Evolutionary conservation across 371 early-diverging fungal genomes (phyloP), one percentile per base, ranked within the genome.

Genomic region (Mucor mucedo): DNA sequence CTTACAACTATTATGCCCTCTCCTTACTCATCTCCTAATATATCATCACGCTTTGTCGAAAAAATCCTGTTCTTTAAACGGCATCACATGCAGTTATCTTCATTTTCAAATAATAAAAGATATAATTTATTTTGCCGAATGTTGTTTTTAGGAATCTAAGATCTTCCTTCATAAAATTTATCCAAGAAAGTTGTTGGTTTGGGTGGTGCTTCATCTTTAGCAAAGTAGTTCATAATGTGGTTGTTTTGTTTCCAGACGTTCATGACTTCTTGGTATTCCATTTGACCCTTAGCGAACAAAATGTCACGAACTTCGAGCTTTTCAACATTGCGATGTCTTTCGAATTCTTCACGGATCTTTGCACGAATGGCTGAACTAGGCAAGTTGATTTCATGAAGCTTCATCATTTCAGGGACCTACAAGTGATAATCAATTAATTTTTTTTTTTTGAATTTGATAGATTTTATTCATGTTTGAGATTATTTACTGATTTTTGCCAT

Each of bases 161-260:
- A 80, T 72, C 84, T 79, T 52, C 93, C 93, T 60, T 89, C 92
- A 68, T 90, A 92, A 68, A 96, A 96, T 77, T 88, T 90, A 65
- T 89, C 92, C 71, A 96, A 72, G 75, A 94, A 96, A 35, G 86
- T 86, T 48, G 81, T 72, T 27, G 91, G 87, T 78, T 91, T 88
- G 27, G 91, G 87, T 40, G 85, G 84, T 47, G 81, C 82, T 68
- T 92, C 91, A 58, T 91, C 90, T 61, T 89, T 86, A 68, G 77
- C 79, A 83, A 97, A 97, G 85, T 91, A 97, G 65, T 91, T 87
- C 86, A 94, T 88, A 55, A 97, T 85, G 58, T 96, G 97, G 60
- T 91, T 89, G 67, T 83, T 87, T 81, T 95, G 94, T 83, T 96
- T 98, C 98, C 98, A 98, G 52, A 89, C 84, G 67, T 97, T 95